Percentiles rank a stretch among this genome's conserved stretches.
phyloP scores from a whole-genome alignment of 106 monocot genomes.

The Cymbidium sinense region DNA sequence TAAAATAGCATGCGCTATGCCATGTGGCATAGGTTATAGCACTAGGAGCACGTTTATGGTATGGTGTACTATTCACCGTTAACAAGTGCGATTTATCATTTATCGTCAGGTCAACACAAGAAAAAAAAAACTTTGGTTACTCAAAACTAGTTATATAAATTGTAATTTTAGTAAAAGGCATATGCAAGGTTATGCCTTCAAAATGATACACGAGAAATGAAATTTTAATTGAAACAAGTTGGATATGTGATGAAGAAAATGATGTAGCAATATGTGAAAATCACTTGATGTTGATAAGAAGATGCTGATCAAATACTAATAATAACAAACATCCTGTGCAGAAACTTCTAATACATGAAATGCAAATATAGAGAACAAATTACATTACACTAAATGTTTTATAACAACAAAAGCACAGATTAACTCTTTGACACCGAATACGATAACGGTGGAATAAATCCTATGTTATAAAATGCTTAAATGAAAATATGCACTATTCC shows the following conservation, averaged over 20 bases:
- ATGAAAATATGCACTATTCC: neutral
- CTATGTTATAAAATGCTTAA: neutral
- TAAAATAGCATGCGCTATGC: too few relatives aligned
- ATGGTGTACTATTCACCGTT: too few relatives aligned
- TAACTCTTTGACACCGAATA: neutral
- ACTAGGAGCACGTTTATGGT: too few relatives aligned
- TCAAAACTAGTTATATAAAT: too few relatives aligned
- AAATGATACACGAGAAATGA: too few relatives aligned
- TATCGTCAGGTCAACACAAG: too few relatives aligned
- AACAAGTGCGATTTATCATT: too few relatives aligned
- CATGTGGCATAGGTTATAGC: too few relatives aligned
- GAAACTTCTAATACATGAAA: neutral
- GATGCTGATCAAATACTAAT: neutral
- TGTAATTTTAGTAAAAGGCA: too few relatives aligned
- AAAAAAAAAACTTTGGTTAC: too few relatives aligned
- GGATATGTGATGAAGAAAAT: neutral
- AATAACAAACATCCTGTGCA: neutral
- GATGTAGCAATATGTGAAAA: neutral
- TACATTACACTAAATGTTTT: neutral
- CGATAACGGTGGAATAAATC: neutral
- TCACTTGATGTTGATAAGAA: neutral
- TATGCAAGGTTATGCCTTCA: too few relatives aligned
- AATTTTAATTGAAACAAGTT: neutral
- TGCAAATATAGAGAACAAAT: neutral
- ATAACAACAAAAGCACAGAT: neutral